A percentile compares a stretch with the other conserved stretches of the same genome.
These are phyloP conservation scores for Harrya chromipes DNA, from an alignment of 768 basidiomycete species.

Conservation along the genomic window DNA sequence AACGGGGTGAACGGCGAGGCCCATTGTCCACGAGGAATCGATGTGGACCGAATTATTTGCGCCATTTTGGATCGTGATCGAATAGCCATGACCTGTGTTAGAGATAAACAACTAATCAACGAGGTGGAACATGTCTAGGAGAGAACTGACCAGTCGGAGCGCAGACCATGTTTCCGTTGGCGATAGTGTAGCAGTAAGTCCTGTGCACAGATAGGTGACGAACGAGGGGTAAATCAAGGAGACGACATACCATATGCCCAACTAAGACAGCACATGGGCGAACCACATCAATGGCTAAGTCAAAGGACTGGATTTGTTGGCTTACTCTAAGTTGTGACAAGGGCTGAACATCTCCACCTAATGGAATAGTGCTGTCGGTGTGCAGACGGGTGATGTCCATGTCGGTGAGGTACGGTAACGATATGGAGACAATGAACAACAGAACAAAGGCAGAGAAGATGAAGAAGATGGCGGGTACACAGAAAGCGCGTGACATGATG, in stretches of 20 bases:
- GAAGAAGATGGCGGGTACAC: constrained; percentile 57
- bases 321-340: constrained; percentile 55
- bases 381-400: constrained; percentile 65
- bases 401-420: constrained; percentile 63
- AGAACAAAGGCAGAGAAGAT: constrained; percentile 63
- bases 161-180: constrained; percentile 42
- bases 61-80: constrained; percentile 31
- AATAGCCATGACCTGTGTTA: constrained; percentile 53
- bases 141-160: constrained; percentile 38
- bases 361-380: constrained; percentile 36
- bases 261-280: constrained; percentile 36
- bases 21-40: constrained; percentile 63
- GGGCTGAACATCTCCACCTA: constrained; percentile 14
- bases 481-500: constrained; percentile 49
- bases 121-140: not conserved
- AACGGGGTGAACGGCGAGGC: constrained; percentile 71
- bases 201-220: constrained; percentile 33
- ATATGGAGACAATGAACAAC: constrained; percentile 65
- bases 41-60: constrained; percentile 37
- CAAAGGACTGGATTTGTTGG: constrained; percentile 10
- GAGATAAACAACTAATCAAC: not conserved
- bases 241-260: constrained; percentile 62
- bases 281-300: constrained; percentile 1
- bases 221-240: not conserved
- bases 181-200: constrained; percentile 57